A percentile compares a stretch with the other conserved stretches of the same genome.
Evolutionary conservation across 148 eudicot genomes (phyloP).

Genomic region (Silene latifolia): DNA sequence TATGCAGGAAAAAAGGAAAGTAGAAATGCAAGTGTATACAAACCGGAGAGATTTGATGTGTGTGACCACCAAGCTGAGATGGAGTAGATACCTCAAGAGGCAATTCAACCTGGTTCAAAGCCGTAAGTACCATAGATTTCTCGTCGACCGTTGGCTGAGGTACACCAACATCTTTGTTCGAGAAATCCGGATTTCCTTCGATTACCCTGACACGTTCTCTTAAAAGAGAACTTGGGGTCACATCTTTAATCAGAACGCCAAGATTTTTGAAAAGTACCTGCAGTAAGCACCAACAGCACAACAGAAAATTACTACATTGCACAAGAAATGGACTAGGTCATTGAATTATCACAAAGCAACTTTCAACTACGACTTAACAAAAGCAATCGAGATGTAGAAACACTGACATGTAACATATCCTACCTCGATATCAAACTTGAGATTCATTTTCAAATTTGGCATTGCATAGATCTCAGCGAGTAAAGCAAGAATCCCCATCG

Average conservation of each 20-base stretch:
- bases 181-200: slow-evolving; percentile 94
- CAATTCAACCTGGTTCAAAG: slow-evolving; percentile 60
- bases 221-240: slow-evolving; percentile 68
- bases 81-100: slow-evolving; percentile 64
- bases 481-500: slow-evolving; percentile 82
- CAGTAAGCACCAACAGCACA: slow-evolving; percentile 12
- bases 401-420: neutral
- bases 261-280: slow-evolving; percentile 93
- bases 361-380: neutral
- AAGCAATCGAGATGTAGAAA: neutral
- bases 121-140: slow-evolving; percentile 46
- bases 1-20: neutral
- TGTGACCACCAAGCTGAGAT: slow-evolving; percentile 58
- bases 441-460: slow-evolving; percentile 96
- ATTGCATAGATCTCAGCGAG: slow-evolving; percentile 90
- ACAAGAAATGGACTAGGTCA: neutral
- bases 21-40: slow-evolving; percentile 7
- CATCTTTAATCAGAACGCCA: slow-evolving; percentile 71
- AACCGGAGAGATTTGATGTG: slow-evolving; percentile 67
- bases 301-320: neutral
- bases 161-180: slow-evolving; percentile 68
- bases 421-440: slow-evolving; percentile 98
- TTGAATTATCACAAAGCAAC: neutral
- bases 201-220: slow-evolving; percentile 66
- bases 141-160: slow-evolving; percentile 44